These are phyloP conservation scores for Fomitopsis pinicola DNA, from an alignment of 1,284 basidiomycete genomes.

Conservation along the genomic window DNA sequence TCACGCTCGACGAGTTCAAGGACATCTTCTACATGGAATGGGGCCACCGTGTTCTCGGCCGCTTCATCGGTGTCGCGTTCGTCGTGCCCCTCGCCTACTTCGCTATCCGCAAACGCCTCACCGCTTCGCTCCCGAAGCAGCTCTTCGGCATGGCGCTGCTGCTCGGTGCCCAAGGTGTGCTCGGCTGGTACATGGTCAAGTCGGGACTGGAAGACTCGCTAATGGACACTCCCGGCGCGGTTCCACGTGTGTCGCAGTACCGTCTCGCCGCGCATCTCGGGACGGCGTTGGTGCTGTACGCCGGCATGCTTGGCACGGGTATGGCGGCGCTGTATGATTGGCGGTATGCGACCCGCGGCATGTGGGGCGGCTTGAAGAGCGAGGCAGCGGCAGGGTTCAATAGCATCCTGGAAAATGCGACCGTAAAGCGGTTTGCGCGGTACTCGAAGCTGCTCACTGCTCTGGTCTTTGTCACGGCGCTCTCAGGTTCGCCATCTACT, in stretches of 20 bases:
- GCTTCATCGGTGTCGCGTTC: conserved; percentile 83
- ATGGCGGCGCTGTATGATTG: conserved; percentile 79
- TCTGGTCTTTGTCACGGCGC: conserved; percentile 85
- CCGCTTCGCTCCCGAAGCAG: conserved; percentile 56
- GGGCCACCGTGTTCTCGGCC: conserved; percentile 92
- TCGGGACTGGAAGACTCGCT: conserved; percentile 87
- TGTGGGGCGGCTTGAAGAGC: conserved; percentile 36
- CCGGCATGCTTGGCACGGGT: conserved; percentile 87
- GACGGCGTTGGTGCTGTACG: conserved; percentile 87
- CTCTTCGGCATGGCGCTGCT: conserved; percentile 73
- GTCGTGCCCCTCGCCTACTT: conserved; percentile 82
- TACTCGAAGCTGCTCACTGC: conserved; percentile 62
- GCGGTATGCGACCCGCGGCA: conserved; percentile 54
- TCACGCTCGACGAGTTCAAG: conserved; percentile 91
- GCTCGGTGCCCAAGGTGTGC: conserved; percentile 85
- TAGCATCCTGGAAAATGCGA: conserved; percentile 49
- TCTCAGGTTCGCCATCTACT: conserved; percentile 60
- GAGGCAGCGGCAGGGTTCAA: conserved; percentile 42
- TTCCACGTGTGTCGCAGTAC: conserved; percentile 96
- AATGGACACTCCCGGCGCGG: conserved; percentile 76
- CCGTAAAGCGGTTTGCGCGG: conserved; percentile 56
- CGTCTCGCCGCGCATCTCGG: conserved; percentile 93
- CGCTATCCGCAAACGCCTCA: conserved; percentile 61
- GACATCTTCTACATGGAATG: conserved; percentile 99
- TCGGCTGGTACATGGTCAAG: conserved; percentile 99